Evolutionary conservation across 2,329 filamentous ascomycete species (phyloP), one percentile per base, ranked within the genome.

Genomic region (Epicoccum nigrum): DNA sequence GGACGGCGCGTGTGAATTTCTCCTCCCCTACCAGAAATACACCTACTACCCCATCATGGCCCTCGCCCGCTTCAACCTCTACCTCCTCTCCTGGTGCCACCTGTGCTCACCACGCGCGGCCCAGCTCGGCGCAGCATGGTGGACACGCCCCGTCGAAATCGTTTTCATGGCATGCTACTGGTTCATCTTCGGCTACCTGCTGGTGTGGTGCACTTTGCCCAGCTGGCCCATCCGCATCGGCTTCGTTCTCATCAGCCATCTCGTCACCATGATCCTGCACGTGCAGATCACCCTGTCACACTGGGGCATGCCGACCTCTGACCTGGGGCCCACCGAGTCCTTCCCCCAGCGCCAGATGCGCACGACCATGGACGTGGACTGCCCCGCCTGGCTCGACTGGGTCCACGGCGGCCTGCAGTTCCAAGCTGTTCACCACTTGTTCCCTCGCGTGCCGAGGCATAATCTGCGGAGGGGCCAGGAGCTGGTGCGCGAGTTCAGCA

Each of bases 291-390:
- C 91, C 0, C 82, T 96, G 15, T 94, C 89, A 2, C 92, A 96
- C 74, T 96, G 95, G 73, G 90, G 90, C 59, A 96, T 96, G 92
- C 93, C 89, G 62, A 96, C 92, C 0, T 83, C 89, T 9, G 90
- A 96, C 64, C 80, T 96, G 11, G 92, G 92, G 0, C 85, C 88
- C 1, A 80, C 86, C 43, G 92, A 96, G 71, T 94, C 89, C 0
- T 96, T 96, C 71, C 86, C 92, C 0, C 91, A 96, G 74, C 89
- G 87, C 72, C 94, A 95, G 87, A 80, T 96, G 37, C 86, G 92
- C 60, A 96, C 92, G 1, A 96, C 92, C 11, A 96, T 96, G 91
- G 91, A 96, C 58, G 86, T 96, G 17, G 90, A 94, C 69, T 96
- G 91, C 67, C 90, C 91, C 0, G 79, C 82, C 11, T 96, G 92